Conservation (phyloP, 164 flowering plant genomes). For the Cinnamomum chago region DNA sequence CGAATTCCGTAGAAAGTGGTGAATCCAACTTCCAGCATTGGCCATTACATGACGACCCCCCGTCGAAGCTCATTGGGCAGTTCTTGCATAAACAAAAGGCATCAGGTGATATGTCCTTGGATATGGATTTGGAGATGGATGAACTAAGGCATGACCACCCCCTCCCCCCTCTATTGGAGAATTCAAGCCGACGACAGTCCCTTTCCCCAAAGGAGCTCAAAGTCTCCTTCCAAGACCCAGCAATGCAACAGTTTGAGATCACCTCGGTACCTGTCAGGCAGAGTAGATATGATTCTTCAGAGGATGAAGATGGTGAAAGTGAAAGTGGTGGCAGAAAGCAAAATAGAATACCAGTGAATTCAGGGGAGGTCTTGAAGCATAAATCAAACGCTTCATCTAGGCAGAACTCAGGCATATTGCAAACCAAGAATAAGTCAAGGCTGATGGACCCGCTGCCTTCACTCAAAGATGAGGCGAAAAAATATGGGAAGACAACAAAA, state of each 20-base stretch:
- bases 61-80: constrained; percentile 27
- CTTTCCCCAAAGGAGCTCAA: background rate
- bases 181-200: background rate
- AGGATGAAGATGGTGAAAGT: background rate
- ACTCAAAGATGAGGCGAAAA: constrained; percentile 1
- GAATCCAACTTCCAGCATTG: background rate
- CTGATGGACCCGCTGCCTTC: constrained; percentile 30
- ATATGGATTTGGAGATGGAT: constrained; percentile 33
- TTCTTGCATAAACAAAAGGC: constrained; percentile 26
- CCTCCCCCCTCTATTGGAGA: background rate
- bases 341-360: background rate
- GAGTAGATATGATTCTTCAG: background rate
- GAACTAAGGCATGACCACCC: constrained; percentile 11
- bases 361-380: constrained; percentile 15
- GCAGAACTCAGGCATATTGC: constrained; percentile 21
- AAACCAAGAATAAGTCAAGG: constrained; percentile 44
- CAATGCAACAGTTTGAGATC: background rate
- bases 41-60: constrained; percentile 18
- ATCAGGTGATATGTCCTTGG: constrained; percentile 25
- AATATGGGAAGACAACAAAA: constrained; percentile 8
- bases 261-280: background rate
- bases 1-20: background rate
- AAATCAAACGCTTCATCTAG: constrained; percentile 23
- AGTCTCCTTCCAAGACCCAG: background rate
- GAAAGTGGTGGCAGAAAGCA: background rate